Evolutionary conservation across 192 early-diverging fungal species (phyloP).

Genomic region (Allomyces arbusculus): DNA sequence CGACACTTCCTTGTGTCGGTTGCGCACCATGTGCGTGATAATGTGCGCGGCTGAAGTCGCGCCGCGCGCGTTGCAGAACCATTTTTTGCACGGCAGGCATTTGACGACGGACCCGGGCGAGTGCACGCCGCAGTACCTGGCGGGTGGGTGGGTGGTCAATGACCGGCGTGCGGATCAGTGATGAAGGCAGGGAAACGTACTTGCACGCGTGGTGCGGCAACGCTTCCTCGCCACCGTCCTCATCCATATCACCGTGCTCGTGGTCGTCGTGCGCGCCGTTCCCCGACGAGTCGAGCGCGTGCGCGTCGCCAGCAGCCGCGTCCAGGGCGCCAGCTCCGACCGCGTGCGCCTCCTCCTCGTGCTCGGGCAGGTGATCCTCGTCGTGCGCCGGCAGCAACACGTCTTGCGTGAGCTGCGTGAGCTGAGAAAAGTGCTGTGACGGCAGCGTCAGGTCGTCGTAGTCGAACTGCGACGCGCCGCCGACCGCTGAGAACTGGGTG

Average conservation of each 20-base stretch:
- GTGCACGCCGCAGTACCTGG: constrained; percentile 85
- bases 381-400: background rate
- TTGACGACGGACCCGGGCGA: constrained; percentile 67
- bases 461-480: background rate
- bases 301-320: background rate
- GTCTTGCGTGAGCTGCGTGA: background rate
- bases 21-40: constrained; percentile 77
- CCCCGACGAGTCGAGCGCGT: background rate
- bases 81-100: constrained; percentile 77
- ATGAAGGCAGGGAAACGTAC: background rate
- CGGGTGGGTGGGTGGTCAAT: too few relatives aligned
- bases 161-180: too few relatives aligned
- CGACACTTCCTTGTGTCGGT: constrained; percentile 84
- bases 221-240: background rate
- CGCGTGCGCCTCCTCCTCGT: background rate
- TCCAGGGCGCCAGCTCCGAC: background rate
- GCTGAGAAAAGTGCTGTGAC: background rate
- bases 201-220: background rate
- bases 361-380: background rate
- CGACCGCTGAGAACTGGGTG: too few relatives aligned
- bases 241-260: background rate
- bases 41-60: constrained; percentile 85
- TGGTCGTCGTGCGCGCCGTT: background rate
- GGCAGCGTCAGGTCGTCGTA: background rate
- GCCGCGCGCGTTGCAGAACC: constrained; percentile 92